Conservation (phyloP, 805 yeast species). For the Cyberlindnera euphorbiae region DNA sequence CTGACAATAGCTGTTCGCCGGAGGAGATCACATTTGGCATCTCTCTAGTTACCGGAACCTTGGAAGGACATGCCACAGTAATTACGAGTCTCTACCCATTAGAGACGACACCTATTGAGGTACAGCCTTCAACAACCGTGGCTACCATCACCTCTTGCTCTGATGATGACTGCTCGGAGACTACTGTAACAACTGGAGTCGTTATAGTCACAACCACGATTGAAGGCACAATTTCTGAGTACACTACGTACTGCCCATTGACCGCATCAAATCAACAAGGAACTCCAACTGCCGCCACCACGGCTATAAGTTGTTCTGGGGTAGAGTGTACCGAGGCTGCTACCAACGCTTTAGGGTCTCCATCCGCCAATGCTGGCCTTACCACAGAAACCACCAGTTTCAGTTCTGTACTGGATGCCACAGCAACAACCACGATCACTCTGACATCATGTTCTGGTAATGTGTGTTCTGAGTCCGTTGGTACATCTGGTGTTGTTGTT, state of each 20-base stretch:
- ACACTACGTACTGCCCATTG: constrained; percentile 8
- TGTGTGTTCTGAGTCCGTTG: neutral
- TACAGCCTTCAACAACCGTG: constrained; percentile 1
- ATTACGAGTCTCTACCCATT: no score
- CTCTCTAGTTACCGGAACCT: no score
- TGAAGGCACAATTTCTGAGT: neutral
- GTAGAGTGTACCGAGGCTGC: neutral
- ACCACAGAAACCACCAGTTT: no score
- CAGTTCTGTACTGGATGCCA: neutral
- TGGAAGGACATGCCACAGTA: no score
- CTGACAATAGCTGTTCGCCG: no score
- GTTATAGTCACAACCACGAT: constrained; percentile 20
- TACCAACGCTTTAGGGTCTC: no score
- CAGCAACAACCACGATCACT: neutral
- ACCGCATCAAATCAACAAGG: neutral
- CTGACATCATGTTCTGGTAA: neutral
- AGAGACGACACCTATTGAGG: neutral
- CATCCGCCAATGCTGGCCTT: no score
- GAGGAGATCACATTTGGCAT: no score
- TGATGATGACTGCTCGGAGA: neutral
- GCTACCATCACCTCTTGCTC: constrained; percentile 21
- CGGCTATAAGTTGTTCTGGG: neutral
- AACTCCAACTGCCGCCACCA: constrained; percentile 7
- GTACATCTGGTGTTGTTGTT: no score
- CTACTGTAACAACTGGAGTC: constrained; percentile 7